These are phyloP conservation scores for Neurospora tetrasperma DNA, from an alignment of 495 filamentous ascomycete genomes.

Conservation along the genomic window DNA sequence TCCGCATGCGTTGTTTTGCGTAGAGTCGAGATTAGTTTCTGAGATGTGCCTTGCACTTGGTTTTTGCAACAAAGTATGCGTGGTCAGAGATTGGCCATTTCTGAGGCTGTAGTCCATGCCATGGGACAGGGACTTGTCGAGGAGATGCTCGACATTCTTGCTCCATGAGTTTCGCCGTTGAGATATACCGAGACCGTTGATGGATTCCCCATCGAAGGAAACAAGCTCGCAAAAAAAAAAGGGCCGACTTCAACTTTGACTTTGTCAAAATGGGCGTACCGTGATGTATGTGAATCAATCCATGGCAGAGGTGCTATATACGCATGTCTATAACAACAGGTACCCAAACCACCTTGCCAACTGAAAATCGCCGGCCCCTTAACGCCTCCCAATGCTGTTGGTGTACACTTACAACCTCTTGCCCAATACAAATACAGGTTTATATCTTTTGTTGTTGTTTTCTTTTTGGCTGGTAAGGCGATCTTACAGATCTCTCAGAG, in stretches of 20 bases:
- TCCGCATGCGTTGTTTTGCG: not conserved
- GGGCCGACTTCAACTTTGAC: not conserved
- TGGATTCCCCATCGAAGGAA: not conserved
- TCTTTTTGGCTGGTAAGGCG: not conserved
- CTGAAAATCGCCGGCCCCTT: not conserved
- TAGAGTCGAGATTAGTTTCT: not conserved
- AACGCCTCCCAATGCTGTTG: conserved; percentile 12
- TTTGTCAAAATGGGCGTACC: not conserved
- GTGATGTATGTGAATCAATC: not conserved
- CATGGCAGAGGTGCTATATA: not conserved
- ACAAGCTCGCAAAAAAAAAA: not conserved
- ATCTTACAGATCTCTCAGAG: not conserved
- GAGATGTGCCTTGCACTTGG: not conserved
- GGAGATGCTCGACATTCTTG: not conserved
- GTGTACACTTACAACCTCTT: not conserved
- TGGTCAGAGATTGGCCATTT: not conserved
- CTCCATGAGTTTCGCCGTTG: not conserved
- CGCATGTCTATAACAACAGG: not conserved
- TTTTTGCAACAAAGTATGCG: not conserved
- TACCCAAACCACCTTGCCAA: not conserved
- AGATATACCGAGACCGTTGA: not conserved
- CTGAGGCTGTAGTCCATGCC: not conserved
- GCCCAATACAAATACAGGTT: not conserved
- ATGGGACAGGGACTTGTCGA: not conserved
- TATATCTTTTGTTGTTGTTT: not conserved